These are phyloP conservation scores for Flaveria bidentis DNA, from an alignment of 129 eudicot genomes.

Conservation along the genomic window DNA sequence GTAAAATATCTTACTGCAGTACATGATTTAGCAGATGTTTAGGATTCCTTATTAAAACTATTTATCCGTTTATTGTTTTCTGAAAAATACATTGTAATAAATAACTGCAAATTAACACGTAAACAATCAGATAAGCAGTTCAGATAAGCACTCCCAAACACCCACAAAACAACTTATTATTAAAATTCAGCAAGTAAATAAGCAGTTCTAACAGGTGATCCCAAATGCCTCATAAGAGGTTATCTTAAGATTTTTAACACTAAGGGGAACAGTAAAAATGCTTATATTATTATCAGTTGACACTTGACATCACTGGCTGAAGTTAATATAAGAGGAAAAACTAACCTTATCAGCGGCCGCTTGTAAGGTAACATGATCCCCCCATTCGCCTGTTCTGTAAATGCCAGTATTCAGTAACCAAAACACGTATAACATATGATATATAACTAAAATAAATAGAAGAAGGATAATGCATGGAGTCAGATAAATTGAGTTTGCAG, in stretches of 20 bases:
- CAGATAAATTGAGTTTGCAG: constrained; percentile 8
- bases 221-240: background rate
- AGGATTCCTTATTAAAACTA: background rate
- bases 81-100: too few species aligned
- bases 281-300: constrained; percentile 2
- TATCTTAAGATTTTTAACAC: background rate
- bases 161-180: background rate
- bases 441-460: background rate
- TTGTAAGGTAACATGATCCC: constrained; percentile 84
- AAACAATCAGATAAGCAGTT: too few species aligned
- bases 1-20: background rate
- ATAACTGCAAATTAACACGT: too few species aligned
- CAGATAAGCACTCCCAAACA: background rate
- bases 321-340: constrained; percentile 14
- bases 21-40: background rate
- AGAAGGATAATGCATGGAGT: constrained; percentile 8
- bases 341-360: constrained; percentile 87
- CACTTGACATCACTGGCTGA: background rate
- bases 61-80: background rate
- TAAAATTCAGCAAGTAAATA: background rate
- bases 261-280: background rate
- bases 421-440: background rate
- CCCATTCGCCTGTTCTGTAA: constrained; percentile 83
- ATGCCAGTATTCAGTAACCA: constrained; percentile 32
- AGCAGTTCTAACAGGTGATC: background rate